Base-by-base conservation (phyloP, 148 eudicot species). In the Fagopyrum homotropicum region DNA sequence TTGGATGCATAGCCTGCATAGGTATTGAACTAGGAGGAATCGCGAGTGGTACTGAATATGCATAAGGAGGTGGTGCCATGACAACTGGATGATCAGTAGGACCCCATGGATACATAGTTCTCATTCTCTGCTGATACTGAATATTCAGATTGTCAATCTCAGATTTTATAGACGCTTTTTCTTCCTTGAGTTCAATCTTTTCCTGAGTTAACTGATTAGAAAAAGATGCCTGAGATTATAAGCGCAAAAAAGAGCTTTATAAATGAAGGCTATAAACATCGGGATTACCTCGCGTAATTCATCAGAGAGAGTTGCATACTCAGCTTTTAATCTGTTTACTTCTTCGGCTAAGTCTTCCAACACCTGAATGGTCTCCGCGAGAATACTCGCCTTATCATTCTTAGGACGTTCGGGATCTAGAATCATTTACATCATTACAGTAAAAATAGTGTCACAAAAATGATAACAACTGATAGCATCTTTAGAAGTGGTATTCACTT, bases 381-480 rank as follows among this genome's bases (percentile, higher is more conserved):
- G 88, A 83, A 92, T 90, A 76, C 96, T 86, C 72, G 87, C 91
- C 82, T 92, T 92, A 83, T 90, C 98, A 75, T 88, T 87, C 78
- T 86, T 92, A 70, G 98, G 98, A 81, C 96, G 84, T 43, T 90
- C 98, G 30, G 88, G 86, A 80, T 92, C 98, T 92, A 89, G 84
- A 80, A 35, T 35, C 40, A 35, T 35, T 35, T 35, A 35, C 40
- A 35, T 35, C 40, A 35, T 35, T 35, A 35, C 40, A 35, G 40
- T 35, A 35, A 35, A 35, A 35, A 35, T 2, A 35, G 40, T 35
- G 40, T 35, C 40, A 35, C 3, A 35, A 1, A 35, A 35, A 35
- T 35, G 40, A 35, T 35, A 35, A 35, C 40, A 35, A 35, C 40
- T 35, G 40, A 1, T 35, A 35, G 3, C 40, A 35, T 35, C 40